phyloP scores from a whole-genome alignment of 306 rosid genomes.

The Rubus parviflorus region DNA sequence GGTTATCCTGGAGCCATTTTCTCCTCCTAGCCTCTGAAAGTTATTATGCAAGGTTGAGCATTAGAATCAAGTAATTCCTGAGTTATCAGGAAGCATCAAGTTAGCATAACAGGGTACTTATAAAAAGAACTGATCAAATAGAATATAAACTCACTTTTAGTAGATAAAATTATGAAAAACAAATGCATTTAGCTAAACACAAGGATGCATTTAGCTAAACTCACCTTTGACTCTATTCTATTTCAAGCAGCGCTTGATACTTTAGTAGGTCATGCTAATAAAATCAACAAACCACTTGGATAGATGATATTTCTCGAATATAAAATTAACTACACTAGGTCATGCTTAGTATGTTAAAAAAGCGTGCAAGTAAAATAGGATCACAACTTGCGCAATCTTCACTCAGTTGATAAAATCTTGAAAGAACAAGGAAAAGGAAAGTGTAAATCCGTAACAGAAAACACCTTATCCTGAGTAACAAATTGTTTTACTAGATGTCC shows the following conservation, averaged over 20 bases:
- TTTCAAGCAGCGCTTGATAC: not conserved
- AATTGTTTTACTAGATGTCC: not conserved
- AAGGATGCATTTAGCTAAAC: not conserved
- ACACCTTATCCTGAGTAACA: not conserved
- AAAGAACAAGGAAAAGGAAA: not conserved
- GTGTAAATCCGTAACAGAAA: not conserved
- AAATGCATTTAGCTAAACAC: not conserved
- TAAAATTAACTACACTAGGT: not conserved
- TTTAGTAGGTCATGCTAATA: not conserved
- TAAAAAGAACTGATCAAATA: not conserved
- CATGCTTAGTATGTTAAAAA: not conserved
- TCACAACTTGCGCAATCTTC: not conserved
- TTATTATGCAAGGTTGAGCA: constrained; percentile 18
- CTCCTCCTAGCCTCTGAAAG: constrained; percentile 93
- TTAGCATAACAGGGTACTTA: not conserved
- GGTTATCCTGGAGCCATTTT: constrained; percentile 84
- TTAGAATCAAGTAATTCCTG: constrained; percentile 30
- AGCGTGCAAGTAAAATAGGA: not conserved
- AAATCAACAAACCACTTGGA: constrained; percentile 1
- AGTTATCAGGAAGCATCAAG: constrained; percentile 13
- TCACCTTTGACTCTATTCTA: not conserved
- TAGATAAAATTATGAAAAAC: not conserved
- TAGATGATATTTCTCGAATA: not conserved
- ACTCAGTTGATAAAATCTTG: not conserved
- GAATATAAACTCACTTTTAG: not conserved